phyloP scores from a whole-genome alignment of 306 rosid species.

The Vigna mungo region DNA sequence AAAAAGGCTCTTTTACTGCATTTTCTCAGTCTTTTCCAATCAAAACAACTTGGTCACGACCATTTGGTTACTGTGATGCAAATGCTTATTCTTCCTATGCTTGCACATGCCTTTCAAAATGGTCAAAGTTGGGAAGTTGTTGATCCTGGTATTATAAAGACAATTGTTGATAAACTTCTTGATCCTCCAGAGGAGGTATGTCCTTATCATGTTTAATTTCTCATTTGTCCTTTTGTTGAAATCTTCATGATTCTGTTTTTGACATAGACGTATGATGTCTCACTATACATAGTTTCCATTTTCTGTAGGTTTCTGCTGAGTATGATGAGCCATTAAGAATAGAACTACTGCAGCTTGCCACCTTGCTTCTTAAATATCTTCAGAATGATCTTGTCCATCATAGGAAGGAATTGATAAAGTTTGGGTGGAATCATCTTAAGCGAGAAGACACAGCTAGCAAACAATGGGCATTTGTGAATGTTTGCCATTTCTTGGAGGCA shows the following conservation, averaged over 20 bases:
- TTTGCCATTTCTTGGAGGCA: constrained; percentile 98
- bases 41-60: constrained; percentile 85
- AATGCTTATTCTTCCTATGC: constrained; percentile 99
- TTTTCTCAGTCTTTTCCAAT: constrained; percentile 88
- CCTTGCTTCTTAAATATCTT: constrained; percentile 96
- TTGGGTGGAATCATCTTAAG: constrained; percentile 99
- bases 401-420: constrained; percentile 94
- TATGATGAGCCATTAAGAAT: constrained; percentile 95
- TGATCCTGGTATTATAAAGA: constrained; percentile 81
- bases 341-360: constrained; percentile 96
- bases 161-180: constrained; percentile 98
- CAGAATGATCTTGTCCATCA: constrained; percentile 97
- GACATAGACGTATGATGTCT: constrained; percentile 2
- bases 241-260: constrained; percentile 15
- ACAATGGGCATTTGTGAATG: constrained; percentile 99
- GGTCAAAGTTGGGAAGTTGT: constrained; percentile 99
- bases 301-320: constrained; percentile 94
- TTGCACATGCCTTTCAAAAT: constrained; percentile 97
- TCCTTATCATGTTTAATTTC: constrained; percentile 26
- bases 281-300: constrained; percentile 37
- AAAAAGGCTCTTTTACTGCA: constrained; percentile 85
- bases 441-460: constrained; percentile 99
- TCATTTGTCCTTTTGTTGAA: background rate
- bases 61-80: constrained; percentile 98
- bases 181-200: constrained; percentile 99